Base-by-base conservation (phyloP, 2,329 filamentous ascomycete genomes). In the Ceratocystis smalleyi region DNA sequence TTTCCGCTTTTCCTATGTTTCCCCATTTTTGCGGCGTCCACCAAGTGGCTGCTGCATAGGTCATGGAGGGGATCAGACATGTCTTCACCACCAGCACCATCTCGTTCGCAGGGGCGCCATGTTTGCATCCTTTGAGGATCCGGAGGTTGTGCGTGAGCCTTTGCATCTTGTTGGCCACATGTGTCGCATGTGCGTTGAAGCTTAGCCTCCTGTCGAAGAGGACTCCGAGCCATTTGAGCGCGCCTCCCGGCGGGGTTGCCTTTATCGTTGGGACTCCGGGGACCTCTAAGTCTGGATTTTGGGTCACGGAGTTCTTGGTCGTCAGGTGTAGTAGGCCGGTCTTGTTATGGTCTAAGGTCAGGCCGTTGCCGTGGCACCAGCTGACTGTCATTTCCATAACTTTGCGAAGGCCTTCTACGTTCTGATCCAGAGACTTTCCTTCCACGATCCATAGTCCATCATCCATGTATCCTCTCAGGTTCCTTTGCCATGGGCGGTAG, bases 401-500 rank as follows among this genome's bases (percentile, higher is more conserved):
- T 19, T 5, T 24, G 19, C 30, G 45, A 3, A 49, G 43, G 7
- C 47, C 22, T n/a, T 45, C n/a, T 5, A 47, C 2, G 19, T 19
- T 17, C 12, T 17, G 15, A 4, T 47, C 7, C 5, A 19, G 15
- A 1, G 43, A 12, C 10, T 47, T 17, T 10, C 40, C 32, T 1
- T 62, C 19, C 3, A n/a, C 22, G 2, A n/a, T 35, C 60, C 22
- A 62, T 1, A 62, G 35, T 5, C 60, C 27, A n/a, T 62, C 40
- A 19, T 62, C 60, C 40, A 62, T 62, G 19, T 62, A 62, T 0
- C 60, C 60, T 49, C 17, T 49, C 5, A 62, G 19, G 40, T 22
- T 17, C 3, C 24, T 49, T 7, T 27, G 12, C n/a, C 30, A 62
- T 19, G 17, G 22, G 3, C 8, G 10, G 40, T 62, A 62, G 3